Evolutionary conservation across 371 early-diverging fungal species (phyloP), one percentile per base, ranked within the genome.

Genomic region (Mucor piriformis): DNA sequence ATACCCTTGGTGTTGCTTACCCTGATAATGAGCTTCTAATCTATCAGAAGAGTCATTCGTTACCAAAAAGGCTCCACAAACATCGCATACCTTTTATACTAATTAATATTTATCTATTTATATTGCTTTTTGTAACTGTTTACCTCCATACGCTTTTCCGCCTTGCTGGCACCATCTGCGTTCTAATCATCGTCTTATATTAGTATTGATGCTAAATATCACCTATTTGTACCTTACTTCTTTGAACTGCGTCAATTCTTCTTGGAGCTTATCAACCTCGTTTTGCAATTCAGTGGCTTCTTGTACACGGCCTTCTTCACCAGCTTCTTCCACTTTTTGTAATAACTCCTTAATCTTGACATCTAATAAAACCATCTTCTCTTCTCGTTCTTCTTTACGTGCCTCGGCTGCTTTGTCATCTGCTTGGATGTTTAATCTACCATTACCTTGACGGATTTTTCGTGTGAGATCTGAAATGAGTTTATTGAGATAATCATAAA

Each of bases 1-100:
- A 72, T 89, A 95, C 1, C 95, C 95, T 50, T 86, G 88, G 70
- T 95, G 94, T 70, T 94, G 94, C 73, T 93, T 93, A 57, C 95
- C 95, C 57, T 85, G 83, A 53, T 90, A 80, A 70, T 95, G 95
- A 23, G 95, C 92, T 57, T 93, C 94, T 66, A 93, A 72, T 27
- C 94, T 79, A 65, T 90, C 87, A 27, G 89, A 82, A 33, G 89
- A 87, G 57, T 92, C 92, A 67, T 91, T 88, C 50, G 90, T 89
- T 49, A 93, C 94, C 59, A 95, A 77, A 60, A 94, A 88, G 13
- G 94, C 93, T 37, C 93, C 94, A 73, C 95, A 95, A 21, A 94
- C 90, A 61, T 89, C 87, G 72, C 95, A 95, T 42, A 94, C 92
- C 62, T 91, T 48, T 38, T 10, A 59, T 50, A 25, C 3, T 46